A percentile compares a stretch with the other conserved stretches of the same genome.
Conservation (phyloP, 192 early-diverging fungal genomes). For the Gonapodya sp. region DNA sequence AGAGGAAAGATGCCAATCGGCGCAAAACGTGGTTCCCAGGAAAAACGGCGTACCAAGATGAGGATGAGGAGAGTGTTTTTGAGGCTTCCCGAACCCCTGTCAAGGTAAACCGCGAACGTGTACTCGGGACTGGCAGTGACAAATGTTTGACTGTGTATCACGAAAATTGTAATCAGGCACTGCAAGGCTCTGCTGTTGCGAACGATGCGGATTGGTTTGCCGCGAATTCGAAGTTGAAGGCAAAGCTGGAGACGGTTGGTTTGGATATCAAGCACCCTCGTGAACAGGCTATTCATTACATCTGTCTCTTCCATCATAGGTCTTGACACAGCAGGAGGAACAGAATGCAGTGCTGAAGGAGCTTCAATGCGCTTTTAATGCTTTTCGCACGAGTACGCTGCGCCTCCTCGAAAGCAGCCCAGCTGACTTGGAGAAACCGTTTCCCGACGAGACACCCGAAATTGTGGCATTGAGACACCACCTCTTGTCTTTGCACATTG, state of each 20-base stretch:
- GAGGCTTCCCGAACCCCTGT: not conserved
- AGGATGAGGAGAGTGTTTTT: not conserved
- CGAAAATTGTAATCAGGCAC: not conserved
- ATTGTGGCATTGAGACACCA: not conserved
- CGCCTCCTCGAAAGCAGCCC: not conserved
- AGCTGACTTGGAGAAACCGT: not conserved
- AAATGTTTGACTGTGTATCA: no score
- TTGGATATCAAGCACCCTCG: not conserved
- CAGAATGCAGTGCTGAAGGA: not conserved
- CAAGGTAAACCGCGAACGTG: not conserved
- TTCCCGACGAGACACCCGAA: not conserved
- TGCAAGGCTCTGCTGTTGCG: not conserved
- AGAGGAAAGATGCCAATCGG: not conserved
- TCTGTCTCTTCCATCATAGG: not conserved
- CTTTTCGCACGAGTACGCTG: not conserved
- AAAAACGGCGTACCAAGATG: not conserved
- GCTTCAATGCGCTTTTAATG: not conserved
- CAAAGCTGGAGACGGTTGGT: not conserved
- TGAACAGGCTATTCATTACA: not conserved
- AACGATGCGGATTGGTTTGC: not conserved
- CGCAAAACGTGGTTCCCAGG: not conserved
- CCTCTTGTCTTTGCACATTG: not conserved
- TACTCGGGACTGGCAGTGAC: no score
- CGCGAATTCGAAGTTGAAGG: not conserved
- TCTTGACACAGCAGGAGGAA: not conserved